These are phyloP conservation scores for Ganoderma boninense DNA, from an alignment of 1,284 basidiomycete genomes.

Conservation along the genomic window DNA sequence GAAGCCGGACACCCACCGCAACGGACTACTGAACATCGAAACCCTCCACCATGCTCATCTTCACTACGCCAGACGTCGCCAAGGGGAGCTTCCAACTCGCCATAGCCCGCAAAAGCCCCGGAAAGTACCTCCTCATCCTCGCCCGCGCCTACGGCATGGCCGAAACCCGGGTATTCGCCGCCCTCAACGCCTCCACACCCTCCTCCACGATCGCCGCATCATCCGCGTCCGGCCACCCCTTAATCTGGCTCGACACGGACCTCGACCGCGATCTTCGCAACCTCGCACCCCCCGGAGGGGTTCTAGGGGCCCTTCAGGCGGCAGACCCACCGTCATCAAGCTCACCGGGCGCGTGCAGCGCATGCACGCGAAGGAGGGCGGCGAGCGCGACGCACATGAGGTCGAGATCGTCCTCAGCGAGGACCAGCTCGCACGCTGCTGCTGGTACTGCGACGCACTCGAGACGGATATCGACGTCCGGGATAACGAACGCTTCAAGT, in stretches of 20 bases:
- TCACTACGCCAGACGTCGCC: background rate
- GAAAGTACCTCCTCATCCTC: conserved; percentile 6
- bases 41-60: conserved; percentile 6
- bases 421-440: conserved; percentile 12
- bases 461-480: background rate
- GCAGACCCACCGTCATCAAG: background rate
- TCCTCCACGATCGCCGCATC: background rate
- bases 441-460: conserved; percentile 8
- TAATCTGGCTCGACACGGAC: conserved; percentile 14
- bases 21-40: background rate
- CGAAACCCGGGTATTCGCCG: background rate
- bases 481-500: background rate
- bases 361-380: conserved; percentile 3
- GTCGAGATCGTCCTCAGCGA: conserved; percentile 7
- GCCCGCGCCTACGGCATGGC: conserved; percentile 11
- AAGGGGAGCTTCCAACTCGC: conserved; percentile 5
- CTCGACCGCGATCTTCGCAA: conserved; percentile 8
- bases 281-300: background rate
- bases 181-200: conserved; percentile 3
- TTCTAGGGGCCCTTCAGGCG: conserved; percentile 2
- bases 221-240: conserved; percentile 1
- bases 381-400: conserved; percentile 10
- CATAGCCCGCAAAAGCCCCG: conserved; percentile 1
- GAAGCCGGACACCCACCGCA: background rate
- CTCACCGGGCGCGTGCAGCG: conserved; percentile 7